Base-by-base conservation (phyloP, 371 early-diverging fungal genomes). In the Choanephora cucurbitarum region DNA sequence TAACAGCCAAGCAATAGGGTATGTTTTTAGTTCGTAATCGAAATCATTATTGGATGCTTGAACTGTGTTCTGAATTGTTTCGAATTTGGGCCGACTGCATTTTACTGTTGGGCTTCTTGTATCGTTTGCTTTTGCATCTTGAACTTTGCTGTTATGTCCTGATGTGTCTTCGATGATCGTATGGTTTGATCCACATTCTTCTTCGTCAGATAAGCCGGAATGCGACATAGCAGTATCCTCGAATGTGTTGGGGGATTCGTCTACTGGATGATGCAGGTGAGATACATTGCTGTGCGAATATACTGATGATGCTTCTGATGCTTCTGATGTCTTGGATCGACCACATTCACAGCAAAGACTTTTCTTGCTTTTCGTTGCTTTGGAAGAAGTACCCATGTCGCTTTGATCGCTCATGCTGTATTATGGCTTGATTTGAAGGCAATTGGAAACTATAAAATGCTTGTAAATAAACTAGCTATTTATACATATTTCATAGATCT, bases 1-100 rank as follows among this genome's bases (percentile, higher is more conserved):
- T 3, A 66, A 49, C 5, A 70, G 22, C 76, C 76, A 75, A 21
- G 76, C 76, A 18, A 70, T 45, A 7, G 73, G 67, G 14, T 70
- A 70, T 10, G 73, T 75, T 34, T 66, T 69, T 41, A 46, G 33
- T 18, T 61, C 61, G 6, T 28, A 24, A 13, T 31, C 5, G 1
- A 28, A 10, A 7, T 28, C 7, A 7, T 28, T 28, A 28, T 28
- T 28, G 28, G 28, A 28, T 7, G 3, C 28, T 28, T 28, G 3
- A 7, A 28, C 28, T 28, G 3, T 7, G 7, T 28, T 3, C 7
- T 3, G 37, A 37, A 37, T 11, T 3, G 9, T 2, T 37, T 2
- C 2, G 37, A 2, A 11, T 37, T 14, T 3, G 11, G 37, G 2
- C 37, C 11, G 2, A 14, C 37, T 37, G 28, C 28, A 28, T 28